A percentile compares a stretch with the other conserved stretches of the same genome.
Evolutionary conservation across 2,329 filamentous ascomycete species (phyloP).

Genomic region (Hymenoscyphus fraxineus): DNA sequence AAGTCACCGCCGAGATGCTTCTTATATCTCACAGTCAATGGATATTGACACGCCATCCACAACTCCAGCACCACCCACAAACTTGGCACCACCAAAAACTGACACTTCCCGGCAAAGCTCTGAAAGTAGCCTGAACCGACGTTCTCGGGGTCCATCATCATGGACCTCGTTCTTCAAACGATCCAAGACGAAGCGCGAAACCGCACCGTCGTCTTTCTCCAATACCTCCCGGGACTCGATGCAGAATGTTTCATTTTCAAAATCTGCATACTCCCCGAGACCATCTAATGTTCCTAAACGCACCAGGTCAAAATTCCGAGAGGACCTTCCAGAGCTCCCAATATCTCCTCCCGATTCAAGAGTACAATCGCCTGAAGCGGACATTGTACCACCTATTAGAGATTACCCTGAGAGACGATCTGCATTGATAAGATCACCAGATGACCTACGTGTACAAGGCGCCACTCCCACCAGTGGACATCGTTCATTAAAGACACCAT

Average conservation of each 20-base stretch:
- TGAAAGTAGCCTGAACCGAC: conserved; percentile 45
- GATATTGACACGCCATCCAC: conserved; percentile 40
- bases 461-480: conserved; percentile 45
- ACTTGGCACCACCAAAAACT: conserved; percentile 8
- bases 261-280: conserved; percentile 28
- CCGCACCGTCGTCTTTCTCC: conserved; percentile 72
- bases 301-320: conserved; percentile 85
- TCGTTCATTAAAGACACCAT: conserved; percentile 41
- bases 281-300: conserved; percentile 58
- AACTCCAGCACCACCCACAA: conserved; percentile 33
- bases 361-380: conserved; percentile 71
- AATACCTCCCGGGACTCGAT: conserved; percentile 91
- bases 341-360: conserved; percentile 82
- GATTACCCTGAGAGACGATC: conserved; percentile 26
- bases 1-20: conserved; percentile 43
- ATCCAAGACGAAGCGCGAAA: conserved; percentile 48
- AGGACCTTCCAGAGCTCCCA: conserved; percentile 84
- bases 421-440: conserved; percentile 27
- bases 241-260: conserved; percentile 36
- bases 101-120: conserved; percentile 46
- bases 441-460: conserved; percentile 37
- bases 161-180: conserved; percentile 72
- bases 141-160: conserved; percentile 37
- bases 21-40: conserved; percentile 50
- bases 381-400: conserved; percentile 38